Conservation (phyloP, 73 alveolate species). For the Vitrella brassicaformis region DNA sequence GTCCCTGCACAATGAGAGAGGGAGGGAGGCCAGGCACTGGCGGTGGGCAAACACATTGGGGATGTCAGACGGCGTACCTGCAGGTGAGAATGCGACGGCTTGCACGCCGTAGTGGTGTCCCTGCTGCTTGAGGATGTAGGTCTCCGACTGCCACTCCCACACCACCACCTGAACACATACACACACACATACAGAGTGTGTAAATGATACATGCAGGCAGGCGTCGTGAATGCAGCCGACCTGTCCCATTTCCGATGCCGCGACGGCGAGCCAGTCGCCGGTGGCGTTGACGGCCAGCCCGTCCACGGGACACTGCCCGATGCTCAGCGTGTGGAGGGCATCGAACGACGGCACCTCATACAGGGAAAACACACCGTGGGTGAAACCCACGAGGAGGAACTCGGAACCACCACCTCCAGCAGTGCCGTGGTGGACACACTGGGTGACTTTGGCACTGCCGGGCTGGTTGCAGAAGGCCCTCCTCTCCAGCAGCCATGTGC, state of each 20-base stretch:
- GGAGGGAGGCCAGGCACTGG: too few relatives aligned
- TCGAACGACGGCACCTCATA: background rate
- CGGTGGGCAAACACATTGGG: too few relatives aligned
- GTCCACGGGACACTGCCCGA: background rate
- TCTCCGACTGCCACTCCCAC: background rate
- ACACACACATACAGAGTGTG: too few relatives aligned
- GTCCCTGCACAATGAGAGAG: too few relatives aligned
- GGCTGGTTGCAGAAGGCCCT: too few relatives aligned
- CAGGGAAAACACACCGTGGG: background rate
- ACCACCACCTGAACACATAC: too few relatives aligned
- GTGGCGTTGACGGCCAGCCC: background rate
- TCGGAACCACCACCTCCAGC: background rate
- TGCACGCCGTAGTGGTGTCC: constrained; percentile 3
- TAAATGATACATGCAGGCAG: too few relatives aligned
- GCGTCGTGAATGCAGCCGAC: too few relatives aligned
- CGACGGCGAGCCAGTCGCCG: background rate
- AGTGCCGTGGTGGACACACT: background rate
- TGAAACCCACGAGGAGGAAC: background rate
- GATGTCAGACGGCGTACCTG: too few relatives aligned
- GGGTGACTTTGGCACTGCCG: too few relatives aligned
- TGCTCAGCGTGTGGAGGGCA: background rate
- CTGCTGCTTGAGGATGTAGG: background rate
- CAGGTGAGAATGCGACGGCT: background rate
- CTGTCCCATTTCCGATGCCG: background rate
- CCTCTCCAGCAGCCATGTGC: too few relatives aligned